Conservation (phyloP, 768 basidiomycete genomes). For the Termitomyces sp. region DNA sequence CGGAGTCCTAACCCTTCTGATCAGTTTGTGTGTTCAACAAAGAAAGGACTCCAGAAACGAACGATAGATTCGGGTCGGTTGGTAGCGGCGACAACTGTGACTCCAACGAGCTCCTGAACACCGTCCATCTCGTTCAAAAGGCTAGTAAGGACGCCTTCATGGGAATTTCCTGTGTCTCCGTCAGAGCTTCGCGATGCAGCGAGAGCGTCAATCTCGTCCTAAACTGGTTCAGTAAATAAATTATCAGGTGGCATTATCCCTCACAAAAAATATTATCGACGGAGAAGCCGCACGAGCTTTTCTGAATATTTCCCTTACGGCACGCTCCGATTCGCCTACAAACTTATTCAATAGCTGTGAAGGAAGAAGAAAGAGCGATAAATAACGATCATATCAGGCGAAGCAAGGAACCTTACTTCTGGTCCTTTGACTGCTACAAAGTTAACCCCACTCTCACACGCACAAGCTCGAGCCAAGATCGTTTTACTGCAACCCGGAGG, state of each 20-base stretch:
- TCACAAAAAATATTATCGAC: conserved; percentile 93
- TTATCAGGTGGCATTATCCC: conserved; percentile 28
- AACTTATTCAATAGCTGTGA: conserved; percentile 90
- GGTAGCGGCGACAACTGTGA: conserved; percentile 95
- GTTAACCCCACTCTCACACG: conserved; percentile 90
- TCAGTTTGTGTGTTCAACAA: neutral
- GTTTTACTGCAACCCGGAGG: conserved; percentile 99
- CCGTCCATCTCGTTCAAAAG: conserved; percentile 99
- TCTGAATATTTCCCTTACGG: conserved; percentile 90
- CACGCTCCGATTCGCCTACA: conserved; percentile 95
- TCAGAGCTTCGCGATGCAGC: conserved; percentile 71
- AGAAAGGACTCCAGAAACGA: conserved; percentile 23
- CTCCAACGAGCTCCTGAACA: conserved; percentile 88
- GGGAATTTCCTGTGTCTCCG: conserved; percentile 46
- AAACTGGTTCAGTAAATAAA: neutral
- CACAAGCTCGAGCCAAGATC: conserved; percentile 84
- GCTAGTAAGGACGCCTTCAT: conserved; percentile 89
- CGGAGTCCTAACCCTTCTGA: conserved; percentile 67
- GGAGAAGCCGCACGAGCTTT: conserved; percentile 94
- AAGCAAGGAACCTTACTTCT: conserved; percentile 49
- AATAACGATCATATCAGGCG: neutral
- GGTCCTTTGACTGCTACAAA: conserved; percentile 97
- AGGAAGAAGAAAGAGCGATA: conserved; percentile 7
- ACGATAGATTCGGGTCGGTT: conserved; percentile 93
- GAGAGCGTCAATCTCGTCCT: conserved; percentile 98